A percentile compares a stretch with the other conserved stretches of the same genome.
phyloP scores from a whole-genome alignment of 306 rosid genomes.

The Dryas alaskensis region DNA sequence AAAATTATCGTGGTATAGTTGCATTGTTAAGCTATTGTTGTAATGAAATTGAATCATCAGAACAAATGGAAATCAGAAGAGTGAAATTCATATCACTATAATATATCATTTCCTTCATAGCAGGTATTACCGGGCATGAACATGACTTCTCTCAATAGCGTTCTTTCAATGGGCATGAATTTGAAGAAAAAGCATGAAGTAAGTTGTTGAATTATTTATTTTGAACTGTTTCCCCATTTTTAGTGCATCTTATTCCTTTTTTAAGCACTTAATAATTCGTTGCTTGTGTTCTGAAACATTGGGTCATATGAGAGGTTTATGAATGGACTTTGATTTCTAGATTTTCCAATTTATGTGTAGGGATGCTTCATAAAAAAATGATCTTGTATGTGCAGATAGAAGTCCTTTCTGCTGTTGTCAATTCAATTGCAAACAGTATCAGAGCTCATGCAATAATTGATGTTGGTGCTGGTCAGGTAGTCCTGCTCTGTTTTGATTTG shows the following conservation, averaged over 20 bases:
- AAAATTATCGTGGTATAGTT: background rate
- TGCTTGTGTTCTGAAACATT: background rate
- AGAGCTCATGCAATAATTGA: slow-evolving; percentile 57
- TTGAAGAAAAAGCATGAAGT: slow-evolving; percentile 82
- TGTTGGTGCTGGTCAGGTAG: slow-evolving; percentile 98
- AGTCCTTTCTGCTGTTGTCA: slow-evolving; percentile 69
- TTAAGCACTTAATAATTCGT: background rate
- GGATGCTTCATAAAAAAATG: slow-evolving; percentile 17
- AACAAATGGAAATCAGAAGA: background rate
- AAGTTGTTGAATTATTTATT: slow-evolving; percentile 28
- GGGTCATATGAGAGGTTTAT: background rate
- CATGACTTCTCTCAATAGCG: slow-evolving; percentile 53
- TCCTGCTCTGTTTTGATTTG: slow-evolving; percentile 22
- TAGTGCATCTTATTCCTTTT: background rate
- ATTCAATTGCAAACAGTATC: slow-evolving; percentile 47
- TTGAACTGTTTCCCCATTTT: background rate
- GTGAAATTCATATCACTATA: background rate
- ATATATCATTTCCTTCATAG: slow-evolving; percentile 14
- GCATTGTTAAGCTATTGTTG: background rate
- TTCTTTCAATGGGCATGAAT: slow-evolving; percentile 91
- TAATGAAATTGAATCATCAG: background rate
- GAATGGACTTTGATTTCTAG: background rate
- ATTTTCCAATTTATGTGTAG: slow-evolving; percentile 18
- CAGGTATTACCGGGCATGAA: slow-evolving; percentile 65
- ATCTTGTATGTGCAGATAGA: slow-evolving; percentile 54